These are phyloP conservation scores for Aspergillus hiratsukae DNA, from an alignment of 2,329 filamentous ascomycete genomes.

Conservation along the genomic window DNA sequence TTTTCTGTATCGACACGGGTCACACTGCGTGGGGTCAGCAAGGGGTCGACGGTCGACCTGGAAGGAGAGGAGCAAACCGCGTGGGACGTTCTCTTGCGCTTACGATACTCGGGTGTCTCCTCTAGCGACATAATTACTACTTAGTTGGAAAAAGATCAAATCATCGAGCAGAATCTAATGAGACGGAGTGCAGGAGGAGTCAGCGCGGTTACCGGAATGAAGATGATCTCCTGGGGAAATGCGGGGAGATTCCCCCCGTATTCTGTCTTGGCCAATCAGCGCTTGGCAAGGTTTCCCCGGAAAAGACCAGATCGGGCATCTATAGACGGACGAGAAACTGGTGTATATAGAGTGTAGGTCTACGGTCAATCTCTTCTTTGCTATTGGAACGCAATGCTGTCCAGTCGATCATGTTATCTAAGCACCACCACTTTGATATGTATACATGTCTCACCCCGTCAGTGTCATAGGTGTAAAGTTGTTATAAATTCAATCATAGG, in stretches of 20 bases:
- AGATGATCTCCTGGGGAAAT: neutral
- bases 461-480: no score
- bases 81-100: conserved; percentile 26
- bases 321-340: no score
- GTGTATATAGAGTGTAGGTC: no score
- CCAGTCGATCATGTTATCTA: no score
- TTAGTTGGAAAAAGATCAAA: neutral
- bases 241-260: no score
- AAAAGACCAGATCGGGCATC: no score
- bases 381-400: no score
- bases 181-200: neutral
- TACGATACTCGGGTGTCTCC: conserved; percentile 9
- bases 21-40: conserved; percentile 34
- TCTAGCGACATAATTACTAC: conserved; percentile 4
- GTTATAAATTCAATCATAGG: neutral
- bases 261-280: neutral
- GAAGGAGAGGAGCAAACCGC: conserved; percentile 15
- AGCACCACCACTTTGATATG: no score
- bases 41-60: neutral
- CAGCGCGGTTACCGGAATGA: neutral
- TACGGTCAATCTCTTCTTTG: no score
- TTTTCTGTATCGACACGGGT: conserved; percentile 46
- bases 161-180: neutral
- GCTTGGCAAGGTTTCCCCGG: no score
- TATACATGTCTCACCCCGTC: no score